Base-by-base conservation (phyloP, 225 moss, liverwort and hornwort genomes). In the Marchantia paleacea region DNA sequence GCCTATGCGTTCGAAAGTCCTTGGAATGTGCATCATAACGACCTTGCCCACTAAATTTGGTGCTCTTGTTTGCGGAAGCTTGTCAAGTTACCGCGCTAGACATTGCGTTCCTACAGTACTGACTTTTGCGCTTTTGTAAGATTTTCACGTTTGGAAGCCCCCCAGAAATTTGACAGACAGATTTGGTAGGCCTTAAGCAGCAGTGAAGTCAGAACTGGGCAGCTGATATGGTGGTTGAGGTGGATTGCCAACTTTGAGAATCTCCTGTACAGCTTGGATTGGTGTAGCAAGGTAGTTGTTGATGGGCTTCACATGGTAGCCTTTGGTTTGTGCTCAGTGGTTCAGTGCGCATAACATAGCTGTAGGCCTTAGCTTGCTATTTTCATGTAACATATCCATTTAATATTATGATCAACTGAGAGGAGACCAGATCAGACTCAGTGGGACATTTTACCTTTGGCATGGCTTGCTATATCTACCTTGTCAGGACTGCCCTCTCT, bases 1-100 rank as follows among this genome's bases (percentile, higher is more conserved):
- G 90, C 75, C 85, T 85, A 4, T 90, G 88, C 51, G 90, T 90
- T 48, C 90, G 90, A 19, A 90, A 90, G 76, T 87, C 90, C 14
- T 75, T 87, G 75, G 90, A 90, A 69, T 88, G 85, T 64, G 67
- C 81, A 47, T 87, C 69, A 66, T 86, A 82, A 86, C 57, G 54
- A 48, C 48, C 73, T 49, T 30, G 52, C 60, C 51, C 60, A 64
- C 19, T 69, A 77, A 48, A 10, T 8, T 12, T 25, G 7, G 9
- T 58, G 26, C 74, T 74, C 54, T 18, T 74, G 67, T 25, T 47
- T 50, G 28, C 72, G 66, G 39, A 22, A 76, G 57, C 66, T 22
- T 75, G 24, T 76, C 53, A 30, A 30, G 64, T 69, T 19, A 52
- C 47, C 52, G 76, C 75, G 57, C 58, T 30, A 69, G 80, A 50